A percentile compares a stretch with the other conserved stretches of the same genome.
Conservation (phyloP, 2,329 filamentous ascomycete genomes). For the Botrytis pseudocinerea region DNA sequence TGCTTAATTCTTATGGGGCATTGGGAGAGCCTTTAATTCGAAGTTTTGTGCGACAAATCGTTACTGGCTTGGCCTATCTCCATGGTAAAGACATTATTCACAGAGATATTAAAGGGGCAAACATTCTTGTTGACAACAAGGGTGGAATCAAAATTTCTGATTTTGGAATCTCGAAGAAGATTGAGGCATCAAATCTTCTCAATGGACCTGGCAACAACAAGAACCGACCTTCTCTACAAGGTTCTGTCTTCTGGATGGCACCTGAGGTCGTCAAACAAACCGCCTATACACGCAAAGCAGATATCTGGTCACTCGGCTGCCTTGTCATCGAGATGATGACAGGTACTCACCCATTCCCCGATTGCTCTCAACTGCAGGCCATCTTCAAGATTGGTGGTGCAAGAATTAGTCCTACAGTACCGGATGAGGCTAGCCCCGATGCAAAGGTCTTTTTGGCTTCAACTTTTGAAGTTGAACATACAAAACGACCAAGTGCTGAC, state of each 20-base stretch:
- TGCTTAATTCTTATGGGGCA: constrained; percentile 98
- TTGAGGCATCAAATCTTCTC: constrained; percentile 86
- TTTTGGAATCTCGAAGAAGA: constrained; percentile 97
- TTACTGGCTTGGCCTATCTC: constrained; percentile 88
- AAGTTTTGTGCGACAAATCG: constrained; percentile 95
- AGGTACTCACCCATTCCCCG: constrained; percentile 91
- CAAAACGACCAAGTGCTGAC: constrained; percentile 86
- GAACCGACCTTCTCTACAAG: constrained; percentile 79
- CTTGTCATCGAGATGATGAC: constrained; percentile 99
- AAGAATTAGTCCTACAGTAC: constrained; percentile 83
- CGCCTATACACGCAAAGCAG: constrained; percentile 95
- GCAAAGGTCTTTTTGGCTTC: constrained; percentile 79
- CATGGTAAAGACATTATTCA: constrained; percentile 96
- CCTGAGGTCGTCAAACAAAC: constrained; percentile 98
- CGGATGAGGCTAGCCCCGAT: constrained; percentile 81
- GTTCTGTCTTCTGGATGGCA: constrained; percentile 99
- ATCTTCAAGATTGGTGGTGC: constrained; percentile 97
- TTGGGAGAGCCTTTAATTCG: constrained; percentile 90
- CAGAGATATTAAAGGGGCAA: constrained; percentile 97
- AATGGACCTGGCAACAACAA: constrained; percentile 66
- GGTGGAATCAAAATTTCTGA: constrained; percentile 99
- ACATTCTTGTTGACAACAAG: constrained; percentile 98
- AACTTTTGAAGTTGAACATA: constrained; percentile 96
- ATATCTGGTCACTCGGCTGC: constrained; percentile 97
- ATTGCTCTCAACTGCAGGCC: constrained; percentile 94